Base-by-base conservation (phyloP, 1,139 yeast species). In the Taiozyma sp. region DNA sequence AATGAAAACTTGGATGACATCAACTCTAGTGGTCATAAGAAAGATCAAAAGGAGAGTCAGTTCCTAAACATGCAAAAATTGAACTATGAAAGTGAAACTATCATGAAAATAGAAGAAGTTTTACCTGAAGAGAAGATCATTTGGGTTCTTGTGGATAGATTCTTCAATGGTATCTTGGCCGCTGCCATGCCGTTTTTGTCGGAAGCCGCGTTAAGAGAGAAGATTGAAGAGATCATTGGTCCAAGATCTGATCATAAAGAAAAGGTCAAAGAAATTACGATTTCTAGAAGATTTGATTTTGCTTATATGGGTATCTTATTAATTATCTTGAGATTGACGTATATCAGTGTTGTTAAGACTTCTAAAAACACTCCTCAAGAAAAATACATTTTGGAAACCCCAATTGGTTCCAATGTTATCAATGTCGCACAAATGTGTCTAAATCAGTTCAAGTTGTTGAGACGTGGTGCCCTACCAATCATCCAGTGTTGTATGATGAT, bases 401-500 rank as follows among this genome's bases (percentile, higher is more conserved):
- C 85, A 3, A 70, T 81, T 35, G 72, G 75, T 29, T 64, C 74
- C 44, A 75, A 76, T 39, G 67, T 69, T 22, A 68, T 77, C 21
- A 70, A 69, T 47, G 71, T 77, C 49, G 84, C 86, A 0, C 79
- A 76, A 53, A 65, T 71, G 51, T 81, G 86, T 57, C 64, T 81
- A 40, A 72, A 73, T 52, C 81, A 78, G 55, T 80, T 81, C 62
- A 74, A 75, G 45, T 53, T 80, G 21, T 60, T 76, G 43, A 65
- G 78, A 50, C 72, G 77, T 50, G 74, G 80, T 21, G 75, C 77
- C 14, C 59, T 81, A 28, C 73, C 75, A 0, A 73, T 80, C 6
- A 67, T 81, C 34, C 85, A 80, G 57, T 74, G 80, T 28, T 53
- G 59, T 7, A 53, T 79, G 10, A 64, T 71, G 54, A 68, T 78